Percentiles rank a stretch among this genome's conserved stretches.
Evolutionary conservation across 2,329 filamentous ascomycete species (phyloP).

Genomic region (Didymella keratinophila): DNA sequence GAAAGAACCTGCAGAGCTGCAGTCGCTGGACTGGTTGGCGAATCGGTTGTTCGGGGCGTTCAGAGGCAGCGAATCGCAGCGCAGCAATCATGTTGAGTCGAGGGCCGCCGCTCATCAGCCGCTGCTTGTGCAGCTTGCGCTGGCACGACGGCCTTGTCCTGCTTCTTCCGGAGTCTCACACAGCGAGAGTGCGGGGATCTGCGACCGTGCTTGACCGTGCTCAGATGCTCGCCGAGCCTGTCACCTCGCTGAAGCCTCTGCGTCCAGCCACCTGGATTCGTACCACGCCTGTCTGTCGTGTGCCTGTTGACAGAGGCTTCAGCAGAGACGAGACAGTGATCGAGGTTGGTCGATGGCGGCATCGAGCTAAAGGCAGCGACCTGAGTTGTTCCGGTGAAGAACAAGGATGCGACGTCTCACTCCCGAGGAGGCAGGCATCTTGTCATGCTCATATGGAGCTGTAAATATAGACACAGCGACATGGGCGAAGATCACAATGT

Average conservation of each 20-base stretch:
- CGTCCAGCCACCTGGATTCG: slow-evolving; percentile 23
- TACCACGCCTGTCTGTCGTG: slow-evolving; percentile 13
- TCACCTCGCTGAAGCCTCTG: neutral
- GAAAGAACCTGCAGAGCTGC: slow-evolving; percentile 5
- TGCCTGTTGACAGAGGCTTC: slow-evolving; percentile 11
- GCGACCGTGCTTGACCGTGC: slow-evolving; percentile 11
- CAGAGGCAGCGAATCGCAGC: slow-evolving; percentile 14
- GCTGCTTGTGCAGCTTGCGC: slow-evolving; percentile 18
- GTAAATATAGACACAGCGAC: slow-evolving; percentile 12
- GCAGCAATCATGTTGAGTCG: slow-evolving; percentile 16
- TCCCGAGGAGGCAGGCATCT: slow-evolving; percentile 18
- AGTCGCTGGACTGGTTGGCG: slow-evolving; percentile 3
- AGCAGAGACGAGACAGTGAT: neutral
- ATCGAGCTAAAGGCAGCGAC: neutral
- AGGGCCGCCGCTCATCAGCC: slow-evolving; percentile 29
- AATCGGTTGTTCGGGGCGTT: slow-evolving; percentile 14
- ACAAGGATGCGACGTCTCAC: slow-evolving; percentile 2
- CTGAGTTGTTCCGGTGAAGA: neutral
- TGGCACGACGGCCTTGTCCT: slow-evolving; percentile 16
- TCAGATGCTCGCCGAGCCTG: slow-evolving; percentile 10
- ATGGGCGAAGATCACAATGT: slow-evolving; percentile 10
- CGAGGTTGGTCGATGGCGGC: neutral
- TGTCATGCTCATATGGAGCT: slow-evolving; percentile 4
- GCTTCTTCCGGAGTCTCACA: slow-evolving; percentile 30
- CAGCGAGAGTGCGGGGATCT: slow-evolving; percentile 28